Evolutionary conservation across 2,329 filamentous ascomycete species (phyloP), one percentile per base, ranked within the genome.

Genomic region (Fusarium newnesense): DNA sequence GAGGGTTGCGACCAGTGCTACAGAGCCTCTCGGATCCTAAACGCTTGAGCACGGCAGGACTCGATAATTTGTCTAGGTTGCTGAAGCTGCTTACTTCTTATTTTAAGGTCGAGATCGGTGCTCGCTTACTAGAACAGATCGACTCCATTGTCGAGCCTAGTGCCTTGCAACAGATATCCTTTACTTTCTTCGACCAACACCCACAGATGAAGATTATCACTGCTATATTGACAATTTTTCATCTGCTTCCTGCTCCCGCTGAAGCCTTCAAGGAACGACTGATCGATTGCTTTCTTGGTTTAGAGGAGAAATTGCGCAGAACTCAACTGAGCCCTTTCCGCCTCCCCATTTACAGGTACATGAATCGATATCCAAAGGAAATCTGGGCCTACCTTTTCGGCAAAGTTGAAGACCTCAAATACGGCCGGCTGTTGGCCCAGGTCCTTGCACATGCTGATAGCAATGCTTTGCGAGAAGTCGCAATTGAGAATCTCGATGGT

Each of bases 71-170:
- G 37, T 95, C 95, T 24, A 91, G 96, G 43, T 87, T 99, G 4
- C 84, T 99, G 68, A 96, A 96, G 72, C 87, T 99, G 4, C 86
- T 99, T 24, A 99, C 96, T 0, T 98, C 96, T 67, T 99, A 99
- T 81, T 99, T 99, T 84, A 99, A 99, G 83, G 95, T 98, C 2
- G 96, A 99, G 80, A 99, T 99, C 60, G 97, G 96, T 11, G 90
- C 94, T 28, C 90, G 96, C 30, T 84, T 99, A n/a, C 87, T 99
- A 15, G 96, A 98, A 73, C 96, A 99, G 77, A 93, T 98, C 83
- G 96, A 96, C 79, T 90, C 92, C 16, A 95, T 99, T 72, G 95
- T 96, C 2, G 95, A 98, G 66, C 89, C 93, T 6, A 88, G 86
- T 58, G 88, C 91, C 19, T 85, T 98, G 74, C 95, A 98, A 80